phyloP scores from a whole-genome alignment of 805 yeast genomes.

The Candida succiphila region DNA sequence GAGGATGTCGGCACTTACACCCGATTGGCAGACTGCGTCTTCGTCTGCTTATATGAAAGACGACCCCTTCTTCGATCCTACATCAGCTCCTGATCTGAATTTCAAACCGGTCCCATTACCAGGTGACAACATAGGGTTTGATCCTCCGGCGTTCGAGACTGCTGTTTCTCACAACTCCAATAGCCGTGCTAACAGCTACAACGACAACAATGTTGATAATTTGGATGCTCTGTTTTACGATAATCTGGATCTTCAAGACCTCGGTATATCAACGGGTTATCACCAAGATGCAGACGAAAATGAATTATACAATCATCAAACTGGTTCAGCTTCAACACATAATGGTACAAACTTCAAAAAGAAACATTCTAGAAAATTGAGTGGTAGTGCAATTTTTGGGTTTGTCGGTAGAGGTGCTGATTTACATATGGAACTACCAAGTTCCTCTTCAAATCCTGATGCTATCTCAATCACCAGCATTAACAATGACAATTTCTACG shows the following conservation, averaged over 20 bases:
- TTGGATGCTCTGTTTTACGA: slow-evolving; percentile 48
- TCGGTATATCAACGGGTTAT: slow-evolving; percentile 41
- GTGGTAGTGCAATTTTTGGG: slow-evolving; percentile 81
- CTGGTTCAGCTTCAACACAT: neutral
- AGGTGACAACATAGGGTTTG: slow-evolving; percentile 40
- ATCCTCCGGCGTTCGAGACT: slow-evolving; percentile 18
- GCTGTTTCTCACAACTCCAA: no score
- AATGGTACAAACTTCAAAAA: slow-evolving; percentile 5
- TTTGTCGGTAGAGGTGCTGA: slow-evolving; percentile 48
- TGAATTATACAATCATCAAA: slow-evolving; percentile 6
- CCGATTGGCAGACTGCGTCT: no score
- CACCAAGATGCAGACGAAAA: slow-evolving; percentile 11
- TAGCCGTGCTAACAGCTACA: no score
- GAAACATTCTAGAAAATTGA: slow-evolving; percentile 48
- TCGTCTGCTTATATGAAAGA: slow-evolving; percentile 2
- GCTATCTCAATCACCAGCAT: neutral
- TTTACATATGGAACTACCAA: slow-evolving; percentile 48
- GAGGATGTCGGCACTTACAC: no score
- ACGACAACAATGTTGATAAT: slow-evolving; percentile 32
- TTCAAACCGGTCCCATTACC: slow-evolving; percentile 37
- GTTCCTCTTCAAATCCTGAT: slow-evolving; percentile 17
- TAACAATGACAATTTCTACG: slow-evolving; percentile 9
- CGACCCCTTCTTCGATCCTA: slow-evolving; percentile 14
- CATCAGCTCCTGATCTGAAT: slow-evolving; percentile 23
- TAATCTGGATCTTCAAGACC: slow-evolving; percentile 47